Evolutionary conservation across 2,329 filamentous ascomycete species (phyloP), one percentile per base, ranked within the genome.

Genomic region (Penicillium sp.): DNA sequence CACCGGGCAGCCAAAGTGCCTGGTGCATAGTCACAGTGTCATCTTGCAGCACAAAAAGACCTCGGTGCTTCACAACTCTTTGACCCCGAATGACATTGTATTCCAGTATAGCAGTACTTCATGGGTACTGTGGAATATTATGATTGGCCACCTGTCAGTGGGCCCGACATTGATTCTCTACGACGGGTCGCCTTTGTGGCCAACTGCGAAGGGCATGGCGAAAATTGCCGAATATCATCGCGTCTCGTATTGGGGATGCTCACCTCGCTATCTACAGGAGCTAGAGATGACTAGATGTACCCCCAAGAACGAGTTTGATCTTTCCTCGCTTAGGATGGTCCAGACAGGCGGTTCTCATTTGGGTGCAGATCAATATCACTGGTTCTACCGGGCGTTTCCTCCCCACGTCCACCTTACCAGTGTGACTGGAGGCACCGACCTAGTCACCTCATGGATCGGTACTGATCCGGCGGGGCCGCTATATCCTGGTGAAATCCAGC

Each of bases 341-440:
- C 77, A 77, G 42, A 79, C 76, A 2, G 79, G 76, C 2, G 78
- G 78, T 13, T 74, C 76, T 4, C 73, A 76, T 2, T 64, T 80
- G 9, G 73, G 76, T 1, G 61, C 68, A 4, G 71, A 75, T 23
- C 75, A 79, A 47, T 79, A 76, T 51, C 65, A 71, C 36, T 81
- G 77, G 56, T 63, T 60, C n/a, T 63, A 62, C 72, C 61, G 53
- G 51, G 19, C 69, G 66, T 28, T 79, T 77, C 58, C 75, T 69
- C 6, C 55, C 58, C 5, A 63, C 75, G 24, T 78, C 74, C 60
- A 61, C 33, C 67, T 80, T 5, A 75, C 72, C 19, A 73, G 65
- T 44, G 67, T 77, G 4, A 77, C 77, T 4, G 79, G 79, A 16
- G 79, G 79, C 9, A 81, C 79, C 0, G 79, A 81, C 50, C 72